Evolutionary conservation across 2,329 filamentous ascomycete genomes (phyloP).

Genomic region (Sclerotinia borealis): DNA sequence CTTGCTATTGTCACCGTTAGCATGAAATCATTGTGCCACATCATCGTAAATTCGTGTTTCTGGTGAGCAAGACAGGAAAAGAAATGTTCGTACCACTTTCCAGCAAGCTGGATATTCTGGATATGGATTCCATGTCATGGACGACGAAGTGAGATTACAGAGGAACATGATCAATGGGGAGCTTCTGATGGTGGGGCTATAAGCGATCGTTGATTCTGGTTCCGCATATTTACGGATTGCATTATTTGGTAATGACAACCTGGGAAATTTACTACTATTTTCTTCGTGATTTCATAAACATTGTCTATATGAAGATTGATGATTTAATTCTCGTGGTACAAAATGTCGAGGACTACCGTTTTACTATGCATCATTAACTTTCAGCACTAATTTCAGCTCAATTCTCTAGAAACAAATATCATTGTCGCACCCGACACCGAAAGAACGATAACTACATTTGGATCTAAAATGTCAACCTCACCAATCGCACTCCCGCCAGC

Average conservation of each 20-base stretch:
- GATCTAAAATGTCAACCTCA: constrained; percentile 17
- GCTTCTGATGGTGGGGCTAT: constrained; percentile 25
- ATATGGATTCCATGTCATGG: constrained; percentile 88
- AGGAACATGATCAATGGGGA: constrained; percentile 21
- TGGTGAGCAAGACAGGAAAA: background rate
- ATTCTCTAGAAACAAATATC: background rate
- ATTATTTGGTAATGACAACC: constrained; percentile 5
- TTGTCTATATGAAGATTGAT: background rate
- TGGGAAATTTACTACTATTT: background rate
- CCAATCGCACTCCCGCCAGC: constrained; percentile 47
- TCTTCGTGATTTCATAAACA: background rate
- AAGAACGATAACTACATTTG: background rate
- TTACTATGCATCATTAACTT: constrained; percentile 20
- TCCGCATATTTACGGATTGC: constrained; percentile 9
- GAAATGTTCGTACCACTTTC: constrained; percentile 67
- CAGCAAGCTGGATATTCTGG: constrained; percentile 85
- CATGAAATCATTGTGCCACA: constrained; percentile 12
- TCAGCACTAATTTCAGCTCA: constrained; percentile 23
- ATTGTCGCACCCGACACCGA: background rate
- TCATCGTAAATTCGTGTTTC: background rate
- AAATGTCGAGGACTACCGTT: background rate
- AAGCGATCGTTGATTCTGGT: constrained; percentile 21
- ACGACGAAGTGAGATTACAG: constrained; percentile 15
- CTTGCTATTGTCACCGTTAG: constrained; percentile 55
- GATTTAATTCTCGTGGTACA: background rate